Evolutionary conservation across 2,329 filamentous ascomycete genomes (phyloP), one percentile per base, ranked within the genome.

Genomic region (Calonectria leucothoes): DNA sequence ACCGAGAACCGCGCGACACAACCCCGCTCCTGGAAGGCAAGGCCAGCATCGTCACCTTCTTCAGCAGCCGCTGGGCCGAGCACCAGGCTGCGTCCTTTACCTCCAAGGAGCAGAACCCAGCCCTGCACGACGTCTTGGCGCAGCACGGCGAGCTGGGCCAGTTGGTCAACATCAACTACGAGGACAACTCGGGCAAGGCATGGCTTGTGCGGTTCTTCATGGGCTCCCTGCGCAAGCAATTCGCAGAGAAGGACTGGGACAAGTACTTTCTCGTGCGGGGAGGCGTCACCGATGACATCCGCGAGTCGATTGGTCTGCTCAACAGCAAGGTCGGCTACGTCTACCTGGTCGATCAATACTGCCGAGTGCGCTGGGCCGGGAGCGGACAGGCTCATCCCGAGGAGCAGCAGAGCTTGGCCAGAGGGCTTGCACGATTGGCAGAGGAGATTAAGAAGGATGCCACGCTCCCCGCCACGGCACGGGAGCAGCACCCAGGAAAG

Each of bases 291-390:
- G 89, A 92, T 67, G 88, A 91, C 69, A 90, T 93, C 69, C 87
- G 89, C 66, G 91, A 93, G 83, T 87, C 86, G 48, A 91, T 94
- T 74, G 92, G 92, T 14, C 78, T 98, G 82, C 86, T 98, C 82
- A 99, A 99, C 85, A 92, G 92, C 77, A 97, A 96, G 85, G 96
- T 98, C 39, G 96, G 96, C 45, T 98, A 98, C 85, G 93, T 96
- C 6, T 99, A 98, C 84, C 88, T 99, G 61, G 88, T 99, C 72
- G 97, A 99, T 83, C 89, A 92, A 75, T 89, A 96, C 76, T 98
- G 95, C 83, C 94, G 92, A 85, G 97, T 99, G 78, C 91, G 97
- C 70, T 99, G 97, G 97, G 97, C 96, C 0, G 97, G 94, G 5
- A 98, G 95, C 81, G 94, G 93, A 15, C 83, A 88, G 59, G 91